phyloP scores from a whole-genome alignment of 371 early-diverging fungal genomes.

The Rhizopus microsporus region DNA sequence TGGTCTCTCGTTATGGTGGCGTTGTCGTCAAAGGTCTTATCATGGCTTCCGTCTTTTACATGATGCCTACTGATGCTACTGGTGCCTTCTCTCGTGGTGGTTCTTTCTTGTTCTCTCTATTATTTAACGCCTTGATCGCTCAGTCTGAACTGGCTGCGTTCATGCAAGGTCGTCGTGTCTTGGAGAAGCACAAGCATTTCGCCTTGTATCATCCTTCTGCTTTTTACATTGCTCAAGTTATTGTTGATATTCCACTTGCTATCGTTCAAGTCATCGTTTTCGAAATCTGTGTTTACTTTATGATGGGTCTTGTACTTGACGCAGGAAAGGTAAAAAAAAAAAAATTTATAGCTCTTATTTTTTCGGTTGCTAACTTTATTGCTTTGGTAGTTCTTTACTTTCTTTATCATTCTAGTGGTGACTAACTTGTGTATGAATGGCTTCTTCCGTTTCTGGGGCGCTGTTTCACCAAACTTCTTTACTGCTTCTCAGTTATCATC shows the following conservation, averaged over 20 bases:
- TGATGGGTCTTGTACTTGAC: constrained; percentile 54
- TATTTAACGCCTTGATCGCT: constrained; percentile 63
- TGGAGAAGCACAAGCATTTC: constrained; percentile 68
- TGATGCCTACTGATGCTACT: constrained; percentile 46
- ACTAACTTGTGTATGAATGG: constrained; percentile 59
- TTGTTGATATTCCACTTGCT: constrained; percentile 46
- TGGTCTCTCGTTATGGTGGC: constrained; percentile 64
- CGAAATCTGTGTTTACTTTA: constrained; percentile 56
- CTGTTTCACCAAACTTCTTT: constrained; percentile 57
- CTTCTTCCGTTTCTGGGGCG: constrained; percentile 63
- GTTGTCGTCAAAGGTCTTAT: constrained; percentile 67
- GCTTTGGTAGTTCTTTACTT: constrained; percentile 47
- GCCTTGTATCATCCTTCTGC: constrained; percentile 70
- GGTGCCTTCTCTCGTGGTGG: constrained; percentile 79
- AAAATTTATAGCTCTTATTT: background rate
- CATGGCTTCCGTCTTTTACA: constrained; percentile 70
- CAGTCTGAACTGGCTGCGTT: constrained; percentile 58
- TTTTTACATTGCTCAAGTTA: constrained; percentile 62
- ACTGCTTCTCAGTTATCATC: constrained; percentile 59
- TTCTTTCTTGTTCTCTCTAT: constrained; percentile 63
- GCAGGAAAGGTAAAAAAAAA: constrained; percentile 35
- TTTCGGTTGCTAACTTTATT: background rate
- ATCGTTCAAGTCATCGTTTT: constrained; percentile 44
- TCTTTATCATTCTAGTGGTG: constrained; percentile 49
- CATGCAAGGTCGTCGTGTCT: constrained; percentile 63